These are phyloP conservation scores for Fusarium tanahbumbuense DNA, from an alignment of 2,329 filamentous ascomycete species.

Conservation along the genomic window DNA sequence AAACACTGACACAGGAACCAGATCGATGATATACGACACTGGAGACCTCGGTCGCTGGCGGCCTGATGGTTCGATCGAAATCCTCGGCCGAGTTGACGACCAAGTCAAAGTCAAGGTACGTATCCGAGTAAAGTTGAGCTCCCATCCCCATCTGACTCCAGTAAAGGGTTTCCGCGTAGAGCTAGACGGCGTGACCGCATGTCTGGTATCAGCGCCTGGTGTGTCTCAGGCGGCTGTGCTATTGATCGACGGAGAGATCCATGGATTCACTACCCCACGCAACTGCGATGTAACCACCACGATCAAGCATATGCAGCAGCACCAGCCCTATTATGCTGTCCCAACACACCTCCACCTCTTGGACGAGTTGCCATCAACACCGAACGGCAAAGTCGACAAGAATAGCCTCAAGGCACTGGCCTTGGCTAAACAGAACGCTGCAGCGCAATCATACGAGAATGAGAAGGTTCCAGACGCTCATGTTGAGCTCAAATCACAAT, in stretches of 20 bases:
- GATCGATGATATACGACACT: conserved; percentile 65
- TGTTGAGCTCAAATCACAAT: conserved; percentile 48
- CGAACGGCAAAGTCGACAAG: conserved; percentile 69
- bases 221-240: conserved; percentile 62
- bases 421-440: conserved; percentile 8
- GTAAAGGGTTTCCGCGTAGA: conserved; percentile 68
- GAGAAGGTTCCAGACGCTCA: conserved; percentile 4
- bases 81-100: conserved; percentile 68
- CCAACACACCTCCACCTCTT: conserved; percentile 60
- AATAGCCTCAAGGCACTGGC: conserved; percentile 54
- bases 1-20: conserved; percentile 11
- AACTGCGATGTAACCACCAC: conserved; percentile 53
- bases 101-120: conserved; percentile 70
- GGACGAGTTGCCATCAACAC: conserved; percentile 60
- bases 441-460: conserved; percentile 13
- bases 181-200: conserved; percentile 67
- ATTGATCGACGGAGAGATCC: conserved; percentile 60
- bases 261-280: conserved; percentile 61
- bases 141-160: conserved; percentile 4
- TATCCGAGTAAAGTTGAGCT: neutral
- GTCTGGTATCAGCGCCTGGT: conserved; percentile 58
- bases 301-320: conserved; percentile 54
- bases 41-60: conserved; percentile 69
- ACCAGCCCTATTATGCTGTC: conserved; percentile 67
- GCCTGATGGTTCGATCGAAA: conserved; percentile 64